Conservation (phyloP, 1,284 basidiomycete genomes). For the Sanghuangporus sanghuang region DNA sequence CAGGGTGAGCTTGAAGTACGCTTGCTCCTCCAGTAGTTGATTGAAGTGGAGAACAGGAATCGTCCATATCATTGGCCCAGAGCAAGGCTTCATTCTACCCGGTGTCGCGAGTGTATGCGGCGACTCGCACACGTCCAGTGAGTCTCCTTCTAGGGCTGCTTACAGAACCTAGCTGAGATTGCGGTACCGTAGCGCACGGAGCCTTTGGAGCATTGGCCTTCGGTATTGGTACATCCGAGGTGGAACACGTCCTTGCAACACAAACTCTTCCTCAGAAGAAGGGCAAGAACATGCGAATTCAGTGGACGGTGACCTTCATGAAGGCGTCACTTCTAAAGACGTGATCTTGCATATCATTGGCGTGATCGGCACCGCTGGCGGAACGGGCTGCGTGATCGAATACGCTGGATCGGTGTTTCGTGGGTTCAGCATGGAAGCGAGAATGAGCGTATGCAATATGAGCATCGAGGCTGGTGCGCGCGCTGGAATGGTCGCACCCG, state of each 20-base stretch:
- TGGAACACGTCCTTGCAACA: slow-evolving; percentile 95
- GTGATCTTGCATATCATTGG: slow-evolving; percentile 95
- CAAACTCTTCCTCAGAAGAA: slow-evolving; percentile 92
- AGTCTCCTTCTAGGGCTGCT: background rate
- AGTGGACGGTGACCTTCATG: slow-evolving; percentile 80
- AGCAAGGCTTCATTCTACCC: slow-evolving; percentile 94
- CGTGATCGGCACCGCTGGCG: slow-evolving; percentile 90
- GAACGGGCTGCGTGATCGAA: slow-evolving; percentile 91
- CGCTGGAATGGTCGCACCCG: slow-evolving; percentile 94
- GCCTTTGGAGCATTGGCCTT: slow-evolving; percentile 96
- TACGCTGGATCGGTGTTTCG: slow-evolving; percentile 92
- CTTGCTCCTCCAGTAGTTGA: slow-evolving; percentile 45
- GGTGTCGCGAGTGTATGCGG: slow-evolving; percentile 96
- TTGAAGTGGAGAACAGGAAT: slow-evolving; percentile 62
- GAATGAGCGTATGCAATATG: slow-evolving; percentile 99
- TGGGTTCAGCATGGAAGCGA: slow-evolving; percentile 89
- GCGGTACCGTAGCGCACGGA: slow-evolving; percentile 80
- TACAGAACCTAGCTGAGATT: slow-evolving; percentile 24
- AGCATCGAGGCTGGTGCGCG: slow-evolving; percentile 95
- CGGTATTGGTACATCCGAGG: slow-evolving; percentile 95
- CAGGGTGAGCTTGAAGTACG: slow-evolving; percentile 52
- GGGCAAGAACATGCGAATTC: slow-evolving; percentile 92
- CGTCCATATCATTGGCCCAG: slow-evolving; percentile 94
- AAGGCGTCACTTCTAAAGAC: slow-evolving; percentile 93
- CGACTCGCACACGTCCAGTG: slow-evolving; percentile 91